A percentile compares a stretch with the other conserved stretches of the same genome.
Evolutionary conservation across 306 rosid genomes (phyloP).

Genomic region (Vigna nakashimae): DNA sequence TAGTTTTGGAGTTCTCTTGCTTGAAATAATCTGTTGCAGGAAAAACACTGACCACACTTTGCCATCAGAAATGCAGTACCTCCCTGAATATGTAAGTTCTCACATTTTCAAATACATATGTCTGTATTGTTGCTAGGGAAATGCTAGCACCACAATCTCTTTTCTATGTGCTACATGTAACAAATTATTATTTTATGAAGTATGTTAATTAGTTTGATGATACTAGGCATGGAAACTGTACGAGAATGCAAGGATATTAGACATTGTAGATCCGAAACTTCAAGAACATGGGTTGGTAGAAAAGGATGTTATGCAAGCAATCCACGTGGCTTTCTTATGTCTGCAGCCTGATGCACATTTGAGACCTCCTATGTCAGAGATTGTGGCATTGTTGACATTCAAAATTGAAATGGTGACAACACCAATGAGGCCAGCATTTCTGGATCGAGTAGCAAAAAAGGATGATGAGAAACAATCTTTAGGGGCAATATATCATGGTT

Average conservation of each 20-base stretch:
- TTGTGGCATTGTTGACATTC: slow-evolving; percentile 72
- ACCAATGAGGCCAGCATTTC: slow-evolving; percentile 67
- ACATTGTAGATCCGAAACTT: slow-evolving; percentile 68
- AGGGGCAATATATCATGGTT: slow-evolving; percentile 22
- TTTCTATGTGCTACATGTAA: no score
- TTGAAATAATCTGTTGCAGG: slow-evolving; percentile 76
- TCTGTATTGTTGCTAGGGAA: not conserved
- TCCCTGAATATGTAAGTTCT: slow-evolving; percentile 74
- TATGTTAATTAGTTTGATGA: no score
- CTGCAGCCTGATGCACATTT: slow-evolving; percentile 71
- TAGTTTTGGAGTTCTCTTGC: slow-evolving; percentile 90
- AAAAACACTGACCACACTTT: slow-evolving; percentile 74
- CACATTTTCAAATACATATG: not conserved
- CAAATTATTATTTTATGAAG: no score
- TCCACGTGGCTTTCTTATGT: slow-evolving; percentile 76
- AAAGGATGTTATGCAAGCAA: slow-evolving; percentile 68
- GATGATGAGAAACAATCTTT: slow-evolving; percentile 49
- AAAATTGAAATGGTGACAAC: slow-evolving; percentile 61
- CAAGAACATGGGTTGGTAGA: slow-evolving; percentile 56
- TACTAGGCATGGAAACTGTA: slow-evolving; percentile 72
- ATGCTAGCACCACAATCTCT: no score
- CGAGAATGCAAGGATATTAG: slow-evolving; percentile 55
- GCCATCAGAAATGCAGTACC: slow-evolving; percentile 75
- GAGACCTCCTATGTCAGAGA: slow-evolving; percentile 84
- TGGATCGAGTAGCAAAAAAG: slow-evolving; percentile 52